Evolutionary conservation across 2,329 filamentous ascomycete genomes (phyloP).

Genomic region (Talaromyces funiculosus): DNA sequence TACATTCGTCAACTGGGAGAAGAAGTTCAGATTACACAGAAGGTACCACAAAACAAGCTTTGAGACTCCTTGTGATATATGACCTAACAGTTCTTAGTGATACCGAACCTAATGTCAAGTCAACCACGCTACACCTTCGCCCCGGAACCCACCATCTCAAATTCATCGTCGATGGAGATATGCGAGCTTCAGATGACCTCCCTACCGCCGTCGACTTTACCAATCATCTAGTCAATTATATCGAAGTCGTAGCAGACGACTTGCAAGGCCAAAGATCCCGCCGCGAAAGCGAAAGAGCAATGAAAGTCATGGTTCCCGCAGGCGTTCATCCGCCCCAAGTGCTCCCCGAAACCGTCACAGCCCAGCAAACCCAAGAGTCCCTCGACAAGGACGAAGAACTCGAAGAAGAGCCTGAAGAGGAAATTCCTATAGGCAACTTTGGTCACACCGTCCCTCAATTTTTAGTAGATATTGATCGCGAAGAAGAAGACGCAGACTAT

Average conservation of each 20-base stretch:
- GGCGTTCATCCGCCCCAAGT: constrained; percentile 43
- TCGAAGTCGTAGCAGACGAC: constrained; percentile 81
- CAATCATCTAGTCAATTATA: constrained; percentile 97
- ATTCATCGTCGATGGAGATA: constrained; percentile 90
- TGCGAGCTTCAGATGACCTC: constrained; percentile 79
- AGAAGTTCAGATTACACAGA: constrained; percentile 79
- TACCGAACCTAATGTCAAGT: constrained; percentile 56
- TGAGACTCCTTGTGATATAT: neutral
- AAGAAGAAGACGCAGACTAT: constrained; percentile 70
- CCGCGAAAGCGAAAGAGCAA: constrained; percentile 31
- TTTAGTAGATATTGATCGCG: constrained; percentile 74
- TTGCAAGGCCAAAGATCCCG: constrained; percentile 32
- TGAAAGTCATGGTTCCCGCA: constrained; percentile 30
- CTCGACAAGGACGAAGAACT: constrained; percentile 42
- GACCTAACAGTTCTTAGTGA: constrained; percentile 26
- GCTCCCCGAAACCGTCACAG: constrained; percentile 31
- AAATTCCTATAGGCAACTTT: constrained; percentile 56
- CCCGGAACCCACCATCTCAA: constrained; percentile 95
- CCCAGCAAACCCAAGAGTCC: constrained; percentile 27
- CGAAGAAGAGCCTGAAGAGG: constrained; percentile 48
- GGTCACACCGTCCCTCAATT: constrained; percentile 74
- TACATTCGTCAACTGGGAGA: constrained; percentile 95
- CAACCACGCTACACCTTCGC: constrained; percentile 73
- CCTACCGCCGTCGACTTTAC: constrained; percentile 97
- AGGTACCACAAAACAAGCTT: constrained; percentile 57